These are phyloP conservation scores for Alternaria sp. DNA, from an alignment of 2,329 filamentous ascomycete species.

Conservation along the genomic window DNA sequence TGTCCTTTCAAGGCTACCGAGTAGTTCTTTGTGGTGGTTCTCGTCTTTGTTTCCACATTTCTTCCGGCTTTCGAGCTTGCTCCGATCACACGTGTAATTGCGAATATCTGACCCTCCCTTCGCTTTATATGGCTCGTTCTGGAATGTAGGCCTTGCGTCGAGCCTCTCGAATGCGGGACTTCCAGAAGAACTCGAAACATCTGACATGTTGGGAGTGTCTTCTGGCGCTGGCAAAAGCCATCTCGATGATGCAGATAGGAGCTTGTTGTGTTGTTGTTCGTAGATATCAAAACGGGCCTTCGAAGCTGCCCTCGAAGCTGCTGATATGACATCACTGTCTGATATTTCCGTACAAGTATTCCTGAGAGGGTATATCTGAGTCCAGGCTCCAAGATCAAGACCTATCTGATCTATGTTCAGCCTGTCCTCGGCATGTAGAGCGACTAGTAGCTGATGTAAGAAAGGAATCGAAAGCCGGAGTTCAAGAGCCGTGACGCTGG, in stretches of 20 bases:
- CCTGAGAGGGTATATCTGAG: slow-evolving; percentile 28
- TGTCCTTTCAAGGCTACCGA: not conserved
- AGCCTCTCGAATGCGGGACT: not conserved
- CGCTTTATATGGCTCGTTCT: not conserved
- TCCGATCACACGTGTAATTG: not conserved
- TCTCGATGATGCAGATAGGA: slow-evolving; percentile 1
- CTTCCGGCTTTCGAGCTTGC: not conserved
- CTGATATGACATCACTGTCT: slow-evolving; percentile 6
- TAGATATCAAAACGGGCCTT: slow-evolving; percentile 9
- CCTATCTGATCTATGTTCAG: slow-evolving; percentile 26
- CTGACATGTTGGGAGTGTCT: not conserved
- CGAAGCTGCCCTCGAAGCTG: slow-evolving; percentile 8
- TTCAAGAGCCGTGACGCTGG: slow-evolving; percentile 26
- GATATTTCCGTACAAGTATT: not conserved
- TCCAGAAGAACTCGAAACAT: not conserved
- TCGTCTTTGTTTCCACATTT: not conserved
- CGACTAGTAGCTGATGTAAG: slow-evolving; percentile 20
- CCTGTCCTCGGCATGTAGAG: slow-evolving; percentile 4
- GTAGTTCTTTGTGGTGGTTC: not conserved
- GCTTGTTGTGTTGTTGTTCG: slow-evolving; percentile 11
- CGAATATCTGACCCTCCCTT: not conserved
- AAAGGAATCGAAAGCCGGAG: slow-evolving; percentile 29
- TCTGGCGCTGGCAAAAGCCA: slow-evolving; percentile 13
- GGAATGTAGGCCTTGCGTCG: not conserved
- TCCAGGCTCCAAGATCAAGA: slow-evolving; percentile 40